A percentile compares a stretch with the other conserved stretches of the same genome.
Evolutionary conservation across 1,284 basidiomycete genomes (phyloP).

Genomic region (Papiliotrema terrestris): DNA sequence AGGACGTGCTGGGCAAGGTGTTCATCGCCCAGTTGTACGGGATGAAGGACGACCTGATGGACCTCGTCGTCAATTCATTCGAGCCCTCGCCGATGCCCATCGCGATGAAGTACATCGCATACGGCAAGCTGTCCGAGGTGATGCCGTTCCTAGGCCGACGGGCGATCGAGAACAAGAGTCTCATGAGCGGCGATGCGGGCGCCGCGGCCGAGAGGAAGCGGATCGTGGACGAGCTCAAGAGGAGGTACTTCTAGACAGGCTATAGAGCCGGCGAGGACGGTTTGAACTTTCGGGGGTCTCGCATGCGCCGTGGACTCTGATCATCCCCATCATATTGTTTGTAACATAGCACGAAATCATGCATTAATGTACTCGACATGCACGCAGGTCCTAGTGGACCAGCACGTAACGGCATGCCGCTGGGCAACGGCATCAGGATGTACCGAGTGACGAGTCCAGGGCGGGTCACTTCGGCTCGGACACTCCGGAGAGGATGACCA

Average conservation of each 20-base stretch:
- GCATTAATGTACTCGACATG: no score
- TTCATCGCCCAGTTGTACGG: conserved; percentile 80
- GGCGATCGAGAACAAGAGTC: conserved; percentile 73
- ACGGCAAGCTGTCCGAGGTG: conserved; percentile 71
- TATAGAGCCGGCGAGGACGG: background rate
- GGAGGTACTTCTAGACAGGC: conserved; percentile 1
- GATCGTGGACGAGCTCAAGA: conserved; percentile 3
- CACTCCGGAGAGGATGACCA: no score
- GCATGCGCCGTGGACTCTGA: no score
- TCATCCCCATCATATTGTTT: no score
- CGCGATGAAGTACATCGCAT: conserved; percentile 79
- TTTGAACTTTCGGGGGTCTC: no score
- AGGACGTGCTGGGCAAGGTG: conserved; percentile 64
- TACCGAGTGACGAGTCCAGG: no score
- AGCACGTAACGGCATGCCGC: no score
- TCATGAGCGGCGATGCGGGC: conserved; percentile 59
- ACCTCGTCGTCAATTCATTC: conserved; percentile 61
- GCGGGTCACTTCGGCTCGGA: no score
- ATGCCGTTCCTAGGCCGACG: conserved; percentile 71
- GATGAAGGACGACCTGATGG: conserved; percentile 77
- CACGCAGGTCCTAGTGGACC: no score
- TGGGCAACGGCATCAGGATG: no score
- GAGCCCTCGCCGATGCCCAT: conserved; percentile 59
- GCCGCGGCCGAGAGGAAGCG: conserved; percentile 42
- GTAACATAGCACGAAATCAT: background rate